Percentiles rank a stretch among this genome's conserved stretches.
Conservation (phyloP, 2,329 filamentous ascomycete genomes). For the Balansia obtecta region DNA sequence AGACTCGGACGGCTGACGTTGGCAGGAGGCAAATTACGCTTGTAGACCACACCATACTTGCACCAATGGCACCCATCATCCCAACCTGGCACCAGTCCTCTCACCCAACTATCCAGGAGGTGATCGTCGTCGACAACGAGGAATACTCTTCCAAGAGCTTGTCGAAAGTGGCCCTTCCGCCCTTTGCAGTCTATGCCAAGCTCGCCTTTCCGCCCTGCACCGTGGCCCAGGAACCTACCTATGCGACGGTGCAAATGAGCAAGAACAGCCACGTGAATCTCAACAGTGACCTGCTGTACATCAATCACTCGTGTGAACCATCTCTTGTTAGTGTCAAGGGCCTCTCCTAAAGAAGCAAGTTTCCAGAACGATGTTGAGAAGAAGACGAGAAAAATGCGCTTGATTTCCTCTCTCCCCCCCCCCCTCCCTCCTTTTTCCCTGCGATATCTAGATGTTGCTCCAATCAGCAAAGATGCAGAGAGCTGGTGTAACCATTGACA, state of each 20-base stretch:
- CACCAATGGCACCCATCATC: slow-evolving; percentile 39
- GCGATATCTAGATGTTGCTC: background rate
- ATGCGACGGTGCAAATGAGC: slow-evolving; percentile 51
- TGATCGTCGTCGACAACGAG: slow-evolving; percentile 38
- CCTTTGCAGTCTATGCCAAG: slow-evolving; percentile 55
- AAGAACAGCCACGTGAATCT: slow-evolving; percentile 44
- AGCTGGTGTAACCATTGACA: background rate
- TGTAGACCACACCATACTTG: background rate
- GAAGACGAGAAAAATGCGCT: too few relatives aligned
- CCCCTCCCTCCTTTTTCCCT: too few relatives aligned
- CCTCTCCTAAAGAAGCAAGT: background rate
- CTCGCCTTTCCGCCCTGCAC: slow-evolving; percentile 52
- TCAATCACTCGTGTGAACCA: slow-evolving; percentile 57
- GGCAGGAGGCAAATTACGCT: background rate
- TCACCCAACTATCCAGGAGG: slow-evolving; percentile 44
- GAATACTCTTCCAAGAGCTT: slow-evolving; percentile 49
- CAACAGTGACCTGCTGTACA: slow-evolving; percentile 54
- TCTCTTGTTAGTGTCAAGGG: slow-evolving; percentile 38
- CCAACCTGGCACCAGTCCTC: slow-evolving; percentile 50
- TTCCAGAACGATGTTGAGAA: background rate
- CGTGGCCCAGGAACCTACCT: slow-evolving; percentile 41
- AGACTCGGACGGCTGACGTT: background rate
- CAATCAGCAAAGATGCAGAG: background rate
- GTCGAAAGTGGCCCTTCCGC: slow-evolving; percentile 40
- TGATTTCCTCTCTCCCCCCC: background rate